phyloP scores from a whole-genome alignment of 2,329 filamentous ascomycete species.

The Spiromastix sp. region DNA sequence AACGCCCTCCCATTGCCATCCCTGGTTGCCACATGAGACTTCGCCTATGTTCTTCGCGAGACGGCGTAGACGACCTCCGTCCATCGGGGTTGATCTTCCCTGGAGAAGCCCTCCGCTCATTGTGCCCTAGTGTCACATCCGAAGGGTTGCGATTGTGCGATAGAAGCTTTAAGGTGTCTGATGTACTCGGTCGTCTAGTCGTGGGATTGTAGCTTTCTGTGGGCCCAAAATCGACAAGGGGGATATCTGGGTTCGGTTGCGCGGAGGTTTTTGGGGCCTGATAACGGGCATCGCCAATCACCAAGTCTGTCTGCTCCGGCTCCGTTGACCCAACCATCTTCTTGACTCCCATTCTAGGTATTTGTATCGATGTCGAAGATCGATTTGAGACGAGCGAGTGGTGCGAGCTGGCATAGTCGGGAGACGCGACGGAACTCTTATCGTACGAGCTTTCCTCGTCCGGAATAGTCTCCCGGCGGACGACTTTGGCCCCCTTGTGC shows the following conservation, averaged over 20 bases:
- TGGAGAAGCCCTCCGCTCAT: slow-evolving; percentile 10
- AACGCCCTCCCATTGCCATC: slow-evolving; percentile 36
- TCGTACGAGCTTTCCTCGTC: slow-evolving; percentile 45
- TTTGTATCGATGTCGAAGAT: slow-evolving; percentile 34
- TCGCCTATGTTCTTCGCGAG: slow-evolving; percentile 45
- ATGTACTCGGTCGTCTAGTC: slow-evolving; percentile 45
- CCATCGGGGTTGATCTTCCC: slow-evolving; percentile 13
- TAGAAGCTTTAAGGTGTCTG: slow-evolving; percentile 38
- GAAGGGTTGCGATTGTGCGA: slow-evolving; percentile 23
- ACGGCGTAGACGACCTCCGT: slow-evolving; percentile 28
- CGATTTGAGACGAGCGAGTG: slow-evolving; percentile 39
- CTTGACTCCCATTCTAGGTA: slow-evolving; percentile 66
- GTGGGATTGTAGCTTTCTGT: slow-evolving; percentile 59
- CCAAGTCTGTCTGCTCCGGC: slow-evolving; percentile 32
- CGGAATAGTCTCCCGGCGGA: slow-evolving; percentile 3
- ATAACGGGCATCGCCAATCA: slow-evolving; percentile 39
- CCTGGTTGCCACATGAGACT: slow-evolving; percentile 74
- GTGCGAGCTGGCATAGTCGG: slow-evolving; percentile 67
- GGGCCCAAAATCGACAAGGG: slow-evolving; percentile 74
- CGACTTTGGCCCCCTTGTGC: not conserved
- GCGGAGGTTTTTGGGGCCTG: slow-evolving; percentile 22
- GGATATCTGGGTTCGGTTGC: slow-evolving; percentile 47
- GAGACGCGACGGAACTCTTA: slow-evolving; percentile 52
- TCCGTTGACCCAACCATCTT: slow-evolving; percentile 59
- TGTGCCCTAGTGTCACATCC: slow-evolving; percentile 21